A percentile compares a stretch with the other conserved stretches of the same genome.
phyloP scores from a whole-genome alignment of 768 basidiomycete genomes.

The Leucocoprinus sp. region DNA sequence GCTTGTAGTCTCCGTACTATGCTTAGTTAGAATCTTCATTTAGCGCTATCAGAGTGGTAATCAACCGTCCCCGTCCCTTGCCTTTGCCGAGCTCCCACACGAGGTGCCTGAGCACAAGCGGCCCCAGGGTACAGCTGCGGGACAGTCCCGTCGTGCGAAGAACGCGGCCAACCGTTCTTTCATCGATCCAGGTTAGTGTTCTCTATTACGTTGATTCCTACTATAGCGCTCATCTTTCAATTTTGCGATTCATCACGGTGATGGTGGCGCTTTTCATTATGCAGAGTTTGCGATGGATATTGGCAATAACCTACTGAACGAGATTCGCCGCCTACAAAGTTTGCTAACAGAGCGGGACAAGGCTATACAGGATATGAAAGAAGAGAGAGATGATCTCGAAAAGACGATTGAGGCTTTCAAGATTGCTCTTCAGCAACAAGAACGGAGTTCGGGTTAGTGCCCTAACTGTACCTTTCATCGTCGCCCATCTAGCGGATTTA shows the following conservation, averaged over 20 bases:
- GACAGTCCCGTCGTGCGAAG: conserved; percentile 83
- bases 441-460: conserved; percentile 66
- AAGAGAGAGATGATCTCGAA: conserved; percentile 87
- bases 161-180: conserved; percentile 79
- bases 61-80: conserved; percentile 34
- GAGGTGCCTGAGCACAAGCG: conserved; percentile 58
- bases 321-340: conserved; percentile 86
- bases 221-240: too few relatives aligned
- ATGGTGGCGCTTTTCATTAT: not conserved
- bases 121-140: conserved; percentile 61
- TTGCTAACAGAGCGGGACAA: conserved; percentile 89
- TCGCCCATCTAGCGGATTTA: conserved; percentile 5
- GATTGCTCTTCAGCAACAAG: conserved; percentile 68
- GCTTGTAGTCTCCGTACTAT: not conserved
- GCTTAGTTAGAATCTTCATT: not conserved
- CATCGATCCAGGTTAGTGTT: conserved; percentile 71
- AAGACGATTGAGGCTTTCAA: conserved; percentile 68
- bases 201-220: conserved; percentile 2
- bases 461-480: not conserved
- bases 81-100: conserved; percentile 44
- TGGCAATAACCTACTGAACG: conserved; percentile 83
- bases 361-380: conserved; percentile 83
- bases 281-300: conserved; percentile 97
- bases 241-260: conserved; percentile 12
- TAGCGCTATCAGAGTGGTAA: conserved; percentile 39